Conservation (phyloP, 106 monocot species). For the Phalaenopsis equestris region DNA sequence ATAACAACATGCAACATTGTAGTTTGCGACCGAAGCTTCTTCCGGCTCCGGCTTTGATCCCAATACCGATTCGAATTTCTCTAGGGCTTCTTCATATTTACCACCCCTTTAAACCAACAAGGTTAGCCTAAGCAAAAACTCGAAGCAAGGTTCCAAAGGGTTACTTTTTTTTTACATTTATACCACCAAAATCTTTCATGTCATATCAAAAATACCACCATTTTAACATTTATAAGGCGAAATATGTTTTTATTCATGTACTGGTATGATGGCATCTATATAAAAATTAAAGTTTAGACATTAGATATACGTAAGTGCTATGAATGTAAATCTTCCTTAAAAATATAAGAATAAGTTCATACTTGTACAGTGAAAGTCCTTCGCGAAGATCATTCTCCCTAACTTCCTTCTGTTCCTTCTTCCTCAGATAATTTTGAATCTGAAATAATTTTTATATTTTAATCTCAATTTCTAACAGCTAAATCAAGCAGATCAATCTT, state of each 20-base stretch:
- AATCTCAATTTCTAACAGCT: neutral
- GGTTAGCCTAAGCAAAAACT: neutral
- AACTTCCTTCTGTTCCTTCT: slow-evolving; percentile 68
- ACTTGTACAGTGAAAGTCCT: slow-evolving; percentile 90
- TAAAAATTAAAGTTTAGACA: no score
- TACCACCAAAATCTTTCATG: no score
- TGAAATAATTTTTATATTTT: slow-evolving; percentile 14
- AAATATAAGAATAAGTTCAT: neutral
- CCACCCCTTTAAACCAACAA: slow-evolving; percentile 35
- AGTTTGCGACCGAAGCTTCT: slow-evolving; percentile 84
- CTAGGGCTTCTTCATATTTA: slow-evolving; percentile 79
- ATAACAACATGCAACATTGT: slow-evolving; percentile 97
- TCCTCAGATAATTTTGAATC: slow-evolving; percentile 90
- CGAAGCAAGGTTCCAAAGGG: neutral
- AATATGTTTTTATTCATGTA: no score
- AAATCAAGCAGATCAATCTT: neutral
- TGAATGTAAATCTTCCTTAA: neutral
- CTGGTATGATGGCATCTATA: no score
- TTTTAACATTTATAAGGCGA: no score
- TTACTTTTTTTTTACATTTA: no score
- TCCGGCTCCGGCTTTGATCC: slow-evolving; percentile 75
- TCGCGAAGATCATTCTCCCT: slow-evolving; percentile 76
- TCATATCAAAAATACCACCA: no score
- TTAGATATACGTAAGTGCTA: no score
- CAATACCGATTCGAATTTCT: slow-evolving; percentile 90